Evolutionary conservation across 2,329 filamentous ascomycete species (phyloP).

Genomic region (Colletotrichum sp.): DNA sequence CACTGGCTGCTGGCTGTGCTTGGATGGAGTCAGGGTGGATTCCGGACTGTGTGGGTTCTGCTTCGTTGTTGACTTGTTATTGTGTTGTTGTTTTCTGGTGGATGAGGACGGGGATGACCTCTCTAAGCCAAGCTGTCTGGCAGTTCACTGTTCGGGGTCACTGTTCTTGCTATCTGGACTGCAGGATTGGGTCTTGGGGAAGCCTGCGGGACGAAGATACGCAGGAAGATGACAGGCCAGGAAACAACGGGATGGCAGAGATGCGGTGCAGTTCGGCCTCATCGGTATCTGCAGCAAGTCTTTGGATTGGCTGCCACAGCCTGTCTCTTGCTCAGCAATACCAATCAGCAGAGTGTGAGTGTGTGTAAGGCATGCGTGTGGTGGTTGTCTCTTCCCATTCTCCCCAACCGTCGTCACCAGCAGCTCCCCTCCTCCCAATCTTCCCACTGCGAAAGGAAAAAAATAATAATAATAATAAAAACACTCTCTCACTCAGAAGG

Average conservation of each 20-base stretch:
- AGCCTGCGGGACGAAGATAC: neutral
- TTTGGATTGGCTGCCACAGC: neutral
- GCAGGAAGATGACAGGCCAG: neutral
- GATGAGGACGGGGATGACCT: neutral
- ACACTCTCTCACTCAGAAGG: neutral
- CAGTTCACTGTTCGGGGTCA: neutral
- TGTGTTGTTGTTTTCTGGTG: neutral
- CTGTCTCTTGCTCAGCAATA: neutral
- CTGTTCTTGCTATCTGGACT: neutral
- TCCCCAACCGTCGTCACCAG: neutral
- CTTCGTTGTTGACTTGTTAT: neutral
- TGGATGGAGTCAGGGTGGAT: neutral
- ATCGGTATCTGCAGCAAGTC: neutral
- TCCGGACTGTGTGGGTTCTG: neutral
- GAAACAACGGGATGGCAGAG: neutral
- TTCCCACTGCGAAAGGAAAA: neutral
- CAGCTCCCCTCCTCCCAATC: neutral
- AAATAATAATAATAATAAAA: neutral
- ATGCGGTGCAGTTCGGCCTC: neutral
- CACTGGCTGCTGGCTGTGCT: neutral
- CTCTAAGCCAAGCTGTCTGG: neutral
- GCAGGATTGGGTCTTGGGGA: neutral
- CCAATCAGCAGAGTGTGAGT: neutral
- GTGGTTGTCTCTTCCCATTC: neutral
- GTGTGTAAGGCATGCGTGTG: neutral